Percentiles rank a stretch among this genome's conserved stretches.
These are phyloP conservation scores for Asterionellopsis glacialis DNA, from an alignment of 108 stramenopile species.

Conservation along the genomic window DNA sequence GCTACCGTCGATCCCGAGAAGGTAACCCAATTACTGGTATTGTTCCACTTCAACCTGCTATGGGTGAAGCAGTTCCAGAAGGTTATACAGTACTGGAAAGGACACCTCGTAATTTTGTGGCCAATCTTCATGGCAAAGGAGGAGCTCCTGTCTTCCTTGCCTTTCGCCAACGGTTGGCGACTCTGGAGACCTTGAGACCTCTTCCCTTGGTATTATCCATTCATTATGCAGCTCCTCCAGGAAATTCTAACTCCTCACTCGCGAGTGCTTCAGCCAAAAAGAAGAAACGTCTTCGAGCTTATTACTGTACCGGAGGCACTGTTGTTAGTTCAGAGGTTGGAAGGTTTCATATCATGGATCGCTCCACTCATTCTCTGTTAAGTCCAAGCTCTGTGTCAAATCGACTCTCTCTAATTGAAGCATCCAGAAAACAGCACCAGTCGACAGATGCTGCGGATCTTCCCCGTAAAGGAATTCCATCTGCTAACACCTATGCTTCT, in stretches of 20 bases:
- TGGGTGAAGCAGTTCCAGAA: slow-evolving; percentile 64
- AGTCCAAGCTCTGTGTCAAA: slow-evolving; percentile 74
- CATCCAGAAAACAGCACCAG: slow-evolving; percentile 39
- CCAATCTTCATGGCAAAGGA: slow-evolving; percentile 39
- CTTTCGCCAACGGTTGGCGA: slow-evolving; percentile 77
- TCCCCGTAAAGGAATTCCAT: slow-evolving; percentile 4
- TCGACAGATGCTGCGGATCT: neutral
- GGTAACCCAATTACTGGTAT: slow-evolving; percentile 85
- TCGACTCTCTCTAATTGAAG: slow-evolving; percentile 65
- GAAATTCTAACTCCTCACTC: neutral
- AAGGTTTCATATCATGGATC: slow-evolving; percentile 81
- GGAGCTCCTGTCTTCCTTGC: slow-evolving; percentile 59
- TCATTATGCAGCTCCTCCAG: slow-evolving; percentile 1
- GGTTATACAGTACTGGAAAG: slow-evolving; percentile 84
- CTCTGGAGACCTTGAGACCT: slow-evolving; percentile 76
- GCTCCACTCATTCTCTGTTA: slow-evolving; percentile 74
- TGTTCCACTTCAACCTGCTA: slow-evolving; percentile 55
- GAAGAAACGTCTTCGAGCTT: slow-evolving; percentile 39
- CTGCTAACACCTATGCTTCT: neutral
- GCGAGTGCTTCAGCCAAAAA: neutral
- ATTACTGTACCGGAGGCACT: slow-evolving; percentile 82
- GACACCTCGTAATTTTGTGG: slow-evolving; percentile 70
- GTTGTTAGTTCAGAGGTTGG: slow-evolving; percentile 68
- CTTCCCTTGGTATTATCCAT: slow-evolving; percentile 68
- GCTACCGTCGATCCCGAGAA: slow-evolving; percentile 83